phyloP scores from a whole-genome alignment of 2,329 filamentous ascomycete species.

The Aureobasidium sp. region DNA sequence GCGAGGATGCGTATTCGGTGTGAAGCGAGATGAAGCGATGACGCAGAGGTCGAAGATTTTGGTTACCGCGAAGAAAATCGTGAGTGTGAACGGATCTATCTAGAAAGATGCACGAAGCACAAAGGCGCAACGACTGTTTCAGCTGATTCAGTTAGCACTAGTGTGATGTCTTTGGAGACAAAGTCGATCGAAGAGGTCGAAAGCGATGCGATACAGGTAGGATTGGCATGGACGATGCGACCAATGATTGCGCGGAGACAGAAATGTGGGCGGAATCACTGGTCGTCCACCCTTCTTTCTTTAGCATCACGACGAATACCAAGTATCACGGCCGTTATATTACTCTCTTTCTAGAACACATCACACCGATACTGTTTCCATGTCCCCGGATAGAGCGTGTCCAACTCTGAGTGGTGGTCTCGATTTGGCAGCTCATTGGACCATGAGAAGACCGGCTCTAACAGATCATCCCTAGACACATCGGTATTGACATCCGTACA shows the following conservation, averaged over 20 bases:
- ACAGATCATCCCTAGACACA: not conserved
- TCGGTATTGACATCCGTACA: constrained; percentile 6
- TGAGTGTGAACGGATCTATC: not conserved
- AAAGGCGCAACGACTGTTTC: not conserved
- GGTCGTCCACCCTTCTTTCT: not conserved
- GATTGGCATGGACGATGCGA: not conserved
- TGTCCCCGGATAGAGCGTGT: not conserved
- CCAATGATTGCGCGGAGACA: constrained; percentile 3
- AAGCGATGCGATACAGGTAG: not conserved
- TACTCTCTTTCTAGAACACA: constrained; percentile 4
- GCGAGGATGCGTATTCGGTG: constrained; percentile 1
- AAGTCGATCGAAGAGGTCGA: not conserved
- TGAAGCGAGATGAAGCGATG: constrained; percentile 1
- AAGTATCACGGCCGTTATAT: not conserved
- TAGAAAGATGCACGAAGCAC: not conserved
- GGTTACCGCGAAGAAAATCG: not conserved
- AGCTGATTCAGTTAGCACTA: not conserved
- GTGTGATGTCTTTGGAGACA: not conserved
- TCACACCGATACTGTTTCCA: not conserved
- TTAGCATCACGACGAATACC: not conserved
- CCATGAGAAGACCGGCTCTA: not conserved
- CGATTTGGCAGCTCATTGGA: constrained; percentile 1
- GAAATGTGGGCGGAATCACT: constrained; percentile 9
- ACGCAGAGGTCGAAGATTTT: constrained; percentile 8
- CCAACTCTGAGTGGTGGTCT: not conserved